A percentile compares a stretch with the other conserved stretches of the same genome.
Conservation (phyloP, 2,329 filamentous ascomycete species). For the Ophiostoma sp. region DNA sequence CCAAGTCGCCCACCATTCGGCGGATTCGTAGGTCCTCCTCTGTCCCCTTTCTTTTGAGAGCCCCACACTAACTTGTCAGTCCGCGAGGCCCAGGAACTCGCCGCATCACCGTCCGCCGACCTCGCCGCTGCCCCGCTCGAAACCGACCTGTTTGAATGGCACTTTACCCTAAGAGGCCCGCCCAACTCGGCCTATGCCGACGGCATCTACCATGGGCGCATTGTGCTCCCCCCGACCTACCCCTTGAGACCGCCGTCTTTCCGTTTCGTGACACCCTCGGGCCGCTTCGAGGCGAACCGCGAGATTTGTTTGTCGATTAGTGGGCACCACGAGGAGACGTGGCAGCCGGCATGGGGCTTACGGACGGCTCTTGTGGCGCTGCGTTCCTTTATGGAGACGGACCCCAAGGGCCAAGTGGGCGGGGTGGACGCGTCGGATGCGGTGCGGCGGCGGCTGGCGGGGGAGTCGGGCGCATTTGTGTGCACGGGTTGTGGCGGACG, state of each 20-base stretch:
- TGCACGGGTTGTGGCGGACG: conserved; percentile 67
- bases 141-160: conserved; percentile 94
- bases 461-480: conserved; percentile 62
- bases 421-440: conserved; percentile 75
- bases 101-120: conserved; percentile 75
- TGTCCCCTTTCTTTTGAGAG: background rate
- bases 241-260: conserved; percentile 92
- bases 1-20: conserved; percentile 80
- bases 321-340: conserved; percentile 96
- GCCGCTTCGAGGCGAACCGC: conserved; percentile 92
- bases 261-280: conserved; percentile 88
- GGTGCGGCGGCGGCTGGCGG: conserved; percentile 68
- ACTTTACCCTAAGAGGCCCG: conserved; percentile 93
- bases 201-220: conserved; percentile 94
- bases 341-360: conserved; percentile 98
- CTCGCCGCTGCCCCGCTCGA: conserved; percentile 85
- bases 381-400: conserved; percentile 89
- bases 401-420: conserved; percentile 83
- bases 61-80: conserved; percentile 50
- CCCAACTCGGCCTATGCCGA: conserved; percentile 75
- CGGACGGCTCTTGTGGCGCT: conserved; percentile 81
- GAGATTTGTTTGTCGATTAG: conserved; percentile 95
- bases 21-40: conserved; percentile 64
- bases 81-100: conserved; percentile 87
- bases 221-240: conserved; percentile 85